phyloP scores from a whole-genome alignment of 371 early-diverging fungal species.

The Mucor velutinosus region DNA sequence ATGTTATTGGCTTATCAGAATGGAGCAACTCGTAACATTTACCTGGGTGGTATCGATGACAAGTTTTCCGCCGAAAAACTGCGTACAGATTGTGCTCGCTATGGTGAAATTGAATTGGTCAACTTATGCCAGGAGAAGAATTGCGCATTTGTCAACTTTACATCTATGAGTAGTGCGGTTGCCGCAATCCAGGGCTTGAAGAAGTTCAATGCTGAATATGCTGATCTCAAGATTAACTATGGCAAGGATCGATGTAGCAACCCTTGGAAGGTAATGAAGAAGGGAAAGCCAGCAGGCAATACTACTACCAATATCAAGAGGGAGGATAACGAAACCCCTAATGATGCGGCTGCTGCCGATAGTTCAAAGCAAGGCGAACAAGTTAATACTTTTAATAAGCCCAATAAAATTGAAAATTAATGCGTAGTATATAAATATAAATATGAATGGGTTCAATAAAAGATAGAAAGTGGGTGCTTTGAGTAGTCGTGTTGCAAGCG shows the following conservation, averaged over 20 bases:
- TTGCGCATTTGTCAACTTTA: slow-evolving; percentile 86
- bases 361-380: not conserved
- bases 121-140: slow-evolving; percentile 74
- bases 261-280: slow-evolving; percentile 25
- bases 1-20: slow-evolving; percentile 60
- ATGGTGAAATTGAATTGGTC: slow-evolving; percentile 79
- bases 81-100: slow-evolving; percentile 65
- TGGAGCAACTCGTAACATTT: slow-evolving; percentile 84
- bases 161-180: slow-evolving; percentile 57
- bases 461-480: not conserved
- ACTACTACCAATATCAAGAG: not conserved
- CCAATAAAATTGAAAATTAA: not conserved
- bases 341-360: not conserved
- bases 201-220: slow-evolving; percentile 51
- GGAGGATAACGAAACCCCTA: not conserved
- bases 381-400: not conserved
- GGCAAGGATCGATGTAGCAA: slow-evolving; percentile 86
- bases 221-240: slow-evolving; percentile 61
- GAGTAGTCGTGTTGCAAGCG: too few species aligned
- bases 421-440: not conserved
- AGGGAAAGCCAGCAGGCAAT: not conserved
- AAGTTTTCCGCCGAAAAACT: slow-evolving; percentile 60
- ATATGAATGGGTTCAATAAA: not conserved
- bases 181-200: slow-evolving; percentile 54
- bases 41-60: slow-evolving; percentile 69